Percentiles rank a stretch among this genome's conserved stretches.
These are phyloP conservation scores for Sporothrix protearum DNA, from an alignment of 2,329 filamentous ascomycete species.

Conservation along the genomic window DNA sequence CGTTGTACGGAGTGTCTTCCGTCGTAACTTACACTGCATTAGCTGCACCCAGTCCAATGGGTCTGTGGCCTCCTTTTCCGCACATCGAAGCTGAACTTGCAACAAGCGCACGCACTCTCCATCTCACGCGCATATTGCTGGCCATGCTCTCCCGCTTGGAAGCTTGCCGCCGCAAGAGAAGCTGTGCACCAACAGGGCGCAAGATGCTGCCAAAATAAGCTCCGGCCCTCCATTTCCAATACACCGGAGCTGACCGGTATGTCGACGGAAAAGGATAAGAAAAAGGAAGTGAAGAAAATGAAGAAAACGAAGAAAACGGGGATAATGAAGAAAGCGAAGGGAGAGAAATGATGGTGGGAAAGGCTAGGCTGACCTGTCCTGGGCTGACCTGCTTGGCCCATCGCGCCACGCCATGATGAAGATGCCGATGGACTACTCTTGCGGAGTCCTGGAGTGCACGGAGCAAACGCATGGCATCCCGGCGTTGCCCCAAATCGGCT, in stretches of 20 bases:
- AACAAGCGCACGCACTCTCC: background rate
- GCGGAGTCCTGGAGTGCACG: background rate
- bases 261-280: no score
- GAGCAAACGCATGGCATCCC: background rate
- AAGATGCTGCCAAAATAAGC: background rate
- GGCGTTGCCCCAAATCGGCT: background rate
- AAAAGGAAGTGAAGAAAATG: background rate
- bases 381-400: background rate
- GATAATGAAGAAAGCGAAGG: background rate
- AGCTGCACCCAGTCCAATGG: background rate
- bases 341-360: background rate
- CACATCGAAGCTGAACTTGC: background rate
- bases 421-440: background rate
- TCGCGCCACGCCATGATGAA: background rate
- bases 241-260: no score
- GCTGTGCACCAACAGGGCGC: background rate
- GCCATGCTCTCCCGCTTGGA: background rate
- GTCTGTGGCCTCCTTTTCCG: background rate
- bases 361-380: background rate
- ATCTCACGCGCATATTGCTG: background rate
- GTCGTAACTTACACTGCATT: no score
- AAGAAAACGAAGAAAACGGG: background rate
- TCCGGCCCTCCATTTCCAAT: background rate
- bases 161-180: background rate
- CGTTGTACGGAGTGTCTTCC: no score